Base-by-base conservation (phyloP, 2,329 filamentous ascomycete species). In the Pseudogymnoascus sp. region DNA sequence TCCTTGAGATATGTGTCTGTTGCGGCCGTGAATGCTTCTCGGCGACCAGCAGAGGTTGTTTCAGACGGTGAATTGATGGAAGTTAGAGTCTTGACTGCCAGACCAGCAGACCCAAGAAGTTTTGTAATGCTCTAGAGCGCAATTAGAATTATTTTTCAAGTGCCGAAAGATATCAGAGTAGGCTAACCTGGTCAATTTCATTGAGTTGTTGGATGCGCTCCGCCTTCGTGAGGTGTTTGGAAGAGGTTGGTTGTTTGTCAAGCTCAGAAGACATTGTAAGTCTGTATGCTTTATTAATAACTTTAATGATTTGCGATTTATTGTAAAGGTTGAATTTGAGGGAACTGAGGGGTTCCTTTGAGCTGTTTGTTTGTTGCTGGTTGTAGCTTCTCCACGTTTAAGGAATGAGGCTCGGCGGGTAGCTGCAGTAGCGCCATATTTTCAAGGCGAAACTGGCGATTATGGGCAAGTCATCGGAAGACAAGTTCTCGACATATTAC, bases 171-270 rank as follows among this genome's bases (percentile, higher is more conserved):
- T 62, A 65, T 63, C 61, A 26, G 3, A n/a, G 11, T 21, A 53
- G 4, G 57, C 53, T 40, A 72, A 87, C 86, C 71, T 84, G 83
- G 76, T 96, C 91, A 69, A 96, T 89, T 44, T 87, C 85, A 69
- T 87, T 88, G 63, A 96, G 83, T 71, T 96, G 90, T 64, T 87
- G 81, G 67, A 96, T 91, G 67, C 89, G 90, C 73, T 96, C 89
- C 42, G 88, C 83, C 35, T 88, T 83, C 9, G 86, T 89, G 68
- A 93, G 89, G n/a, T 69, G 71, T 44, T 57, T 57, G 50, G 50
- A 57, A 19, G 50, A 35, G 17, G 31, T 15, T 35, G 50, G 10
- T 19, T 33, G 28, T 5, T 33, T 57, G n/a, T 33, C 50, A 33
- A 57, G 17, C 2, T 57, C 28, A 11, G 28, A 57, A 17, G 28